Evolutionary conservation across 495 filamentous ascomycete genomes (phyloP).

Genomic region (Neurospora sp.): DNA sequence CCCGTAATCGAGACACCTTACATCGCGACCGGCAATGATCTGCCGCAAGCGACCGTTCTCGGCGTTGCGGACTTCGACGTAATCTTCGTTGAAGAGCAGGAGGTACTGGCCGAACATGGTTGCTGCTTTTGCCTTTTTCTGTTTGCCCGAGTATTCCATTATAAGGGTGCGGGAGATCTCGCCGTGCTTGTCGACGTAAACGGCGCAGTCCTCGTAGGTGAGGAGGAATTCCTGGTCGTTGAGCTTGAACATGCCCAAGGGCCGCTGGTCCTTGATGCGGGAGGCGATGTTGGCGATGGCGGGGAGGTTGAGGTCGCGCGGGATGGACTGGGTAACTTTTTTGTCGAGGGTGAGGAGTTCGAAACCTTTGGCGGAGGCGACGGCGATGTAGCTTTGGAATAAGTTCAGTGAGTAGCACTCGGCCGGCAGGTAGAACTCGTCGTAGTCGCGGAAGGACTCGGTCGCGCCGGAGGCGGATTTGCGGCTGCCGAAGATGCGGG

Average conservation of each 20-base stretch:
- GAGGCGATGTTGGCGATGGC: slow-evolving; percentile 69
- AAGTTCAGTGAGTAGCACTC: slow-evolving; percentile 93
- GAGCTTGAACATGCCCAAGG: slow-evolving; percentile 93
- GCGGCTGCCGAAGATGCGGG: slow-evolving; percentile 52
- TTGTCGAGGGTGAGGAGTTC: slow-evolving; percentile 95
- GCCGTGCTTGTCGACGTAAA: slow-evolving; percentile 97
- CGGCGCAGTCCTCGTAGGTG: slow-evolving; percentile 88
- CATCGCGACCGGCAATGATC: slow-evolving; percentile 84
- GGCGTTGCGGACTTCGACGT: slow-evolving; percentile 92
- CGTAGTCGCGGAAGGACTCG: slow-evolving; percentile 95
- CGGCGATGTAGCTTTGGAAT: slow-evolving; percentile 85
- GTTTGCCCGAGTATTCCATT: slow-evolving; percentile 93
- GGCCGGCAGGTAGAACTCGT: slow-evolving; percentile 97
- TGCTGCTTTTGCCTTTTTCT: slow-evolving; percentile 58
- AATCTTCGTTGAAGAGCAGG: slow-evolving; percentile 75
- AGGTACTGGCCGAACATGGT: slow-evolving; percentile 79
- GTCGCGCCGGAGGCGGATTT: slow-evolving; percentile 52
- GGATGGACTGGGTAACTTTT: slow-evolving; percentile 84
- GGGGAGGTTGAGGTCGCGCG: slow-evolving; percentile 61
- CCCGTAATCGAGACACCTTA: slow-evolving; percentile 82
- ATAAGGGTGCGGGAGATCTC: slow-evolving; percentile 86
- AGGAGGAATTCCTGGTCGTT: slow-evolving; percentile 87
- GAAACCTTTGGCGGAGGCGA: slow-evolving; percentile 85
- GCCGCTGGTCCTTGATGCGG: slow-evolving; percentile 68
- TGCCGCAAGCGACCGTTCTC: slow-evolving; percentile 90